Percentiles rank a stretch among this genome's conserved stretches.
Evolutionary conservation across 805 yeast species (phyloP).

Genomic region (Teunomyces panamensis): DNA sequence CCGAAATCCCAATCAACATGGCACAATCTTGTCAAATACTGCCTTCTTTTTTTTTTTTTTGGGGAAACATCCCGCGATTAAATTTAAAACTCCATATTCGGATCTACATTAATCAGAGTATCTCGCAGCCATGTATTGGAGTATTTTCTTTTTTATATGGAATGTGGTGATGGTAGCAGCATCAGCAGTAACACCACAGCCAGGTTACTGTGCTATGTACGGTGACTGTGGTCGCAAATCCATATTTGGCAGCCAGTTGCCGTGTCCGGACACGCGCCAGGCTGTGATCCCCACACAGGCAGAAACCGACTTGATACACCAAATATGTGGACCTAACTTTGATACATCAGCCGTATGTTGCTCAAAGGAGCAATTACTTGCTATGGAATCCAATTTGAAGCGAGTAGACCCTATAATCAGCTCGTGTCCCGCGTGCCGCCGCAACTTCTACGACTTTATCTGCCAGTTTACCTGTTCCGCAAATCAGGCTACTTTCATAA

Average conservation of each 20-base stretch:
- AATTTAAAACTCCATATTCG: too few species aligned
- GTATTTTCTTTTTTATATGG: background rate
- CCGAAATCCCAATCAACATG: conserved; percentile 77
- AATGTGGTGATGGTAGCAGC: background rate
- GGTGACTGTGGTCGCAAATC: conserved; percentile 76
- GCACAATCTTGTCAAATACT: background rate
- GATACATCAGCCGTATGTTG: conserved; percentile 62
- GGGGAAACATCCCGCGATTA: too few species aligned
- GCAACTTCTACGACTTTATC: conserved; percentile 79
- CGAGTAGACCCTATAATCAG: conserved; percentile 40
- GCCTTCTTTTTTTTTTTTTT: background rate
- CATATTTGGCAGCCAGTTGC: conserved; percentile 73
- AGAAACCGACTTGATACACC: conserved; percentile 44
- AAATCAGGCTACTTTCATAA: conserved; percentile 69
- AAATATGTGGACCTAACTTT: conserved; percentile 73
- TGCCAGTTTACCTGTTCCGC: conserved; percentile 91
- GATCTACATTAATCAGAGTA: too few species aligned
- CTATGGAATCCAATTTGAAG: conserved; percentile 45
- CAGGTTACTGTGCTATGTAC: conserved; percentile 54
- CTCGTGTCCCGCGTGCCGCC: conserved; percentile 83
- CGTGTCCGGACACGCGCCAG: conserved; percentile 61
- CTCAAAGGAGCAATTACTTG: conserved; percentile 55
- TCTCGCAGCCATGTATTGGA: background rate
- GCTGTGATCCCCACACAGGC: conserved; percentile 49
- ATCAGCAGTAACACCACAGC: conserved; percentile 5